Percentiles rank a stretch among this genome's conserved stretches.
Conservation (phyloP, 1,284 basidiomycete genomes). For the Cutaneotrichosporon sp. region DNA sequence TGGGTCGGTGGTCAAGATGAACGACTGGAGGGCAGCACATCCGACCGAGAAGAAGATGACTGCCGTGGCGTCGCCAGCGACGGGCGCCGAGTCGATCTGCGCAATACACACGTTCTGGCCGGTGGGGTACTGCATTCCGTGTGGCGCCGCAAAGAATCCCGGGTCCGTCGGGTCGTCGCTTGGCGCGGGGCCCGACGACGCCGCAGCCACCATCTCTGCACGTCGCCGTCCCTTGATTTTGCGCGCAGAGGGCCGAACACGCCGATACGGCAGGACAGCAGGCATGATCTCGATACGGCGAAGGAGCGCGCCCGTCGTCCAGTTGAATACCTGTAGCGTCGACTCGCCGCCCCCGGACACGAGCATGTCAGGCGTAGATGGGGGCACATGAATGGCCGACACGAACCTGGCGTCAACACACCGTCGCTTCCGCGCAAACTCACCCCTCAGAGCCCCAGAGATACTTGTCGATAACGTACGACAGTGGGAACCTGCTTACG, state of each 20-base stretch:
- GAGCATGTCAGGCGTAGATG: conserved; percentile 53
- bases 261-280: conserved; percentile 59
- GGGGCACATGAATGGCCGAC: conserved; percentile 67
- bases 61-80: conserved; percentile 27
- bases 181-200: conserved; percentile 13
- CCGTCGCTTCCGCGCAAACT: conserved; percentile 31
- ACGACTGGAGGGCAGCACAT: conserved; percentile 39
- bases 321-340: conserved; percentile 71
- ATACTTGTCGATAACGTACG: conserved; percentile 74
- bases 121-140: conserved; percentile 37
- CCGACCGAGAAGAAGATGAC: conserved; percentile 47
- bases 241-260: conserved; percentile 48
- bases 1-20: conserved; percentile 23
- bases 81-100: conserved; percentile 29
- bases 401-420: conserved; percentile 58
- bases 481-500: conserved; percentile 79
- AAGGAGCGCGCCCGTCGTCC: conserved; percentile 58
- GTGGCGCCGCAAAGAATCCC: conserved; percentile 36
- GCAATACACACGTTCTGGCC: conserved; percentile 44
- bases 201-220: conserved; percentile 1
- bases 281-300: conserved; percentile 57
- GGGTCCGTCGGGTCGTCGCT: conserved; percentile 20
- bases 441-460: conserved; percentile 78
- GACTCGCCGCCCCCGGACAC: conserved; percentile 85
- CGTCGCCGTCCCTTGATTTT: conserved; percentile 27